Base-by-base conservation (phyloP, 1,284 basidiomycete genomes). In the Pholiota adiposa region DNA sequence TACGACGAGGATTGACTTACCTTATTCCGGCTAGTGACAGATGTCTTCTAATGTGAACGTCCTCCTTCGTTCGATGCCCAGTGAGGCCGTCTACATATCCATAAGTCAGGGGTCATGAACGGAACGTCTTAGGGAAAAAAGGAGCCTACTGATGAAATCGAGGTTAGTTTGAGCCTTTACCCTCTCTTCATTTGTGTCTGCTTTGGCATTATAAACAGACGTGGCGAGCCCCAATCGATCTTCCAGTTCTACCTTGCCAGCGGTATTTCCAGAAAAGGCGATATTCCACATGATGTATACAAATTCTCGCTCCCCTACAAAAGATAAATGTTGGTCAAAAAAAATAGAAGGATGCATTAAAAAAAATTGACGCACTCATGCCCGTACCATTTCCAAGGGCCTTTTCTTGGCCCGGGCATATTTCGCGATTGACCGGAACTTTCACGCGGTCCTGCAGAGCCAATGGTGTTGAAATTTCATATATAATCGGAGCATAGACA, bases 281-380 rank as follows among this genome's bases (percentile, higher is more conserved):
- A 75, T 58, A 11, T 70, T 69, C 73, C 73, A 75, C 7, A 63
- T 66, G 8, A 75, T 61, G 25, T 70, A 52, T 21, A 73, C 43
- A 14, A 53, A 65, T 29, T 70, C 65, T 43, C 63, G 61, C 34
- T 67, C 66, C 58, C 48, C 19, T 43, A 41, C 36, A 21, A 40
- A n/a, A 31, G 36, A 14, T 49, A 41, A 58, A 57, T 18, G 23
- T 46, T 25, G 8, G 48, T 50, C 8, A 51, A 27, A 2, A n/a
- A n/a, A n/a, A n/a, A n/a, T n/a, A n/a, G 11, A n/a, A 14, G 14
- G 33, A 48, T 16, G 21, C 34, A 18, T 25, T 54, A 46, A 11
- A 23, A 46, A 19, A 11, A 33, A n/a, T 46, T 4, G 36, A 27
- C n/a, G 34, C 23, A 7, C 18, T 8, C 40, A 48, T 21, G 25